A percentile compares a stretch with the other conserved stretches of the same genome.
These are phyloP conservation scores for Gamarada debralockiae DNA, from an alignment of 495 filamentous ascomycete genomes.

Conservation along the genomic window DNA sequence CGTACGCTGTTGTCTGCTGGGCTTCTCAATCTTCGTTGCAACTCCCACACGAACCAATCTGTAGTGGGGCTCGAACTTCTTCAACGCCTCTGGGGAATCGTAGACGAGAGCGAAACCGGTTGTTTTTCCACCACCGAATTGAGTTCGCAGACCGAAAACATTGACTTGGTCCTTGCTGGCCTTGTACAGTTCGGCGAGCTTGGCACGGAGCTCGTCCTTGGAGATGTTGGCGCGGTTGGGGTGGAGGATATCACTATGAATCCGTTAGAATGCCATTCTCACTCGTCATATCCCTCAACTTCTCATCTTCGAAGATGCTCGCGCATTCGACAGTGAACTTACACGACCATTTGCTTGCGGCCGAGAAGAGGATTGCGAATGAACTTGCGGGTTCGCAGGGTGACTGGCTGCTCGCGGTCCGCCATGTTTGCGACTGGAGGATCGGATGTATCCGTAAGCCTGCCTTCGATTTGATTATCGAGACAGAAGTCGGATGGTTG, in stretches of 20 bases:
- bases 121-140: constrained; percentile 99
- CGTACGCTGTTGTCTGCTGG: constrained; percentile 98
- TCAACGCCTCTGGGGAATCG: constrained; percentile 93
- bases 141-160: constrained; percentile 97
- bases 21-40: constrained; percentile 89
- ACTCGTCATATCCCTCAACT: neutral
- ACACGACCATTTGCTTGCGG: constrained; percentile 99
- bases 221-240: constrained; percentile 96
- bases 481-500: constrained; percentile 19
- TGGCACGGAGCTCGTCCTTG: constrained; percentile 95
- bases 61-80: constrained; percentile 99
- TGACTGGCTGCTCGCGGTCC: constrained; percentile 80
- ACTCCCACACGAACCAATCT: constrained; percentile 88
- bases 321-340: constrained; percentile 46
- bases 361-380: constrained; percentile 98
- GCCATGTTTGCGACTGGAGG: constrained; percentile 65
- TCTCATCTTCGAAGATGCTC: neutral
- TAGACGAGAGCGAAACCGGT: constrained; percentile 99
- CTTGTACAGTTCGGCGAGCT: constrained; percentile 96
- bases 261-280: constrained; percentile 17
- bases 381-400: constrained; percentile 99
- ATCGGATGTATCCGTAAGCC: constrained; percentile 16
- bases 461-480: constrained; percentile 18
- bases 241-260: constrained; percentile 93
- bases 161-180: constrained; percentile 91